These are phyloP conservation scores for Salix udensis DNA, from an alignment of 345 rosid genomes.

Conservation along the genomic window DNA sequence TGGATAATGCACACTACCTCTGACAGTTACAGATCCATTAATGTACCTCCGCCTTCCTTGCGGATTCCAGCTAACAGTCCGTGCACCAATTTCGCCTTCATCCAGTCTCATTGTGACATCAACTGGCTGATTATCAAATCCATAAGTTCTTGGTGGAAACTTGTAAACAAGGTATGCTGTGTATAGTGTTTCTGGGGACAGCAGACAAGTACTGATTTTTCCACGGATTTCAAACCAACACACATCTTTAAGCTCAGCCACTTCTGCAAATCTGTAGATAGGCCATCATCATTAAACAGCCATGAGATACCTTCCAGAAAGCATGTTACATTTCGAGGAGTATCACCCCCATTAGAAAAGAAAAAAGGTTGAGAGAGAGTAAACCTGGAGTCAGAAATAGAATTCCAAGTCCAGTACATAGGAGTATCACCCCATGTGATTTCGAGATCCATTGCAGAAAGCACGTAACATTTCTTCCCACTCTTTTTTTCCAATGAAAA, in stretches of 20 bases:
- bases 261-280: slow-evolving; percentile 26
- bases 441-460: slow-evolving; percentile 25
- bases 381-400: slow-evolving; percentile 12
- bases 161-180: slow-evolving; percentile 35
- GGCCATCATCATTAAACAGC: background rate
- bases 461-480: slow-evolving; percentile 32
- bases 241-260: slow-evolving; percentile 19
- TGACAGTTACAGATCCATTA: background rate
- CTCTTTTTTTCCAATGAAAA: slow-evolving; percentile 21
- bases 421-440: slow-evolving; percentile 17
- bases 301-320: slow-evolving; percentile 25
- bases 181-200: slow-evolving; percentile 28
- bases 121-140: slow-evolving; percentile 9
- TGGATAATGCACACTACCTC: background rate
- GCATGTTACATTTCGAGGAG: slow-evolving; percentile 21
- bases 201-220: slow-evolving; percentile 12
- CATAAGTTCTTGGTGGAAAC: background rate
- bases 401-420: slow-evolving; percentile 7
- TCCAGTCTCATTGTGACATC: slow-evolving; percentile 16
- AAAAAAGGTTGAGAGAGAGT: background rate
- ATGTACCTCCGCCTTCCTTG: background rate
- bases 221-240: slow-evolving; percentile 32
- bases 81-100: background rate
- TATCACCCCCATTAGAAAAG: too few species aligned
- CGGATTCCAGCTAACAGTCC: slow-evolving; percentile 5